Evolutionary conservation across 192 early-diverging fungal species (phyloP).

Genomic region (Podochytrium sp.): DNA sequence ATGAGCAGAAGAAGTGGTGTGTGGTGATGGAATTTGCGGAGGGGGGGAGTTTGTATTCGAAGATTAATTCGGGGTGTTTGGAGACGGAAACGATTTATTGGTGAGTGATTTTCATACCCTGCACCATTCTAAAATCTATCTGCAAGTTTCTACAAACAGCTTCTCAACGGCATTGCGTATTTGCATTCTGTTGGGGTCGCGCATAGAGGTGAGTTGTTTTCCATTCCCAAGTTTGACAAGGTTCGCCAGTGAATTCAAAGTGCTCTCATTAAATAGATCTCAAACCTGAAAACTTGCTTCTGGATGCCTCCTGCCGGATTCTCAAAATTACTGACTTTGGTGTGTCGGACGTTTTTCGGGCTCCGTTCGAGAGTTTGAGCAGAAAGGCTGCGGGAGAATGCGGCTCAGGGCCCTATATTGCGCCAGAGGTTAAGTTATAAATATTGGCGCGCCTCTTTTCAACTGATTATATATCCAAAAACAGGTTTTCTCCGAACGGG

Average conservation of each 20-base stretch:
- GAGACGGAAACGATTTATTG: too few relatives aligned
- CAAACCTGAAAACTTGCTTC: constrained; percentile 80
- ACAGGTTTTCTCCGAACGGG: constrained; percentile 67
- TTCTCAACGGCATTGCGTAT: constrained; percentile 86
- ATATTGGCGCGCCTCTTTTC: too few relatives aligned
- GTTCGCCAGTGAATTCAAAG: constrained; percentile 68
- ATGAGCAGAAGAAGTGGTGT: constrained; percentile 67
- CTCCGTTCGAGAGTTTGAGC: constrained; percentile 76
- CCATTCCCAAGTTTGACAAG: constrained; percentile 84
- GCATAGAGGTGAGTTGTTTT: too few relatives aligned
- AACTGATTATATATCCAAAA: constrained; percentile 4
- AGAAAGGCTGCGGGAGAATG: constrained; percentile 88
- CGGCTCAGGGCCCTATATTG: constrained; percentile 96
- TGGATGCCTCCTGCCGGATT: constrained; percentile 73
- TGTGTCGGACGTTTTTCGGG: constrained; percentile 92
- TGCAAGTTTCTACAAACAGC: constrained; percentile 95
- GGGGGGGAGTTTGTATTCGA: constrained; percentile 82
- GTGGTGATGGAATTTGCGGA: constrained; percentile 91
- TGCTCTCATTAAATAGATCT: too few relatives aligned
- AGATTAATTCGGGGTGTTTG: constrained; percentile 18
- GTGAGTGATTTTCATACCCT: not conserved
- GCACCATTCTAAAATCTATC: constrained; percentile 17
- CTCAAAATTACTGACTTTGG: constrained; percentile 99
- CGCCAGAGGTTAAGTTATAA: constrained; percentile 80
- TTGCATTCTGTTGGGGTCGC: constrained; percentile 95